Conservation (phyloP, 164 flowering plant genomes). For the Aristolochia fimbriata region DNA sequence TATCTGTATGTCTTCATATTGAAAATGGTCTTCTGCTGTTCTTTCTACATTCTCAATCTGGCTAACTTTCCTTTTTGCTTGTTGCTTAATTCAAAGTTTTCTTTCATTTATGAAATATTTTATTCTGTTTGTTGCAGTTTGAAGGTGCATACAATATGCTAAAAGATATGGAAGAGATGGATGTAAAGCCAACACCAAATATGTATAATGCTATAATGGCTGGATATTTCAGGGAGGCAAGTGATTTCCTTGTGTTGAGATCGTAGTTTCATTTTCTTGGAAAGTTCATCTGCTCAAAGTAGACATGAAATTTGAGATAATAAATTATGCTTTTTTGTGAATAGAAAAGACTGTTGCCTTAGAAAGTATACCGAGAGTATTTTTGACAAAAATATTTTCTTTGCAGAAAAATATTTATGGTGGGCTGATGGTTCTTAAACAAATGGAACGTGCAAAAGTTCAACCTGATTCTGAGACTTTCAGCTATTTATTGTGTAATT, state of each 20-base stretch:
- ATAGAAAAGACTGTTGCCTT: too few species aligned
- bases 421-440: slow-evolving; percentile 48
- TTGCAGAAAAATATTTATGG: slow-evolving; percentile 56
- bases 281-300: neutral
- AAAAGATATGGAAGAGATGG: slow-evolving; percentile 36
- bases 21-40: too few species aligned
- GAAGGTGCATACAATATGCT: slow-evolving; percentile 67
- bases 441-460: slow-evolving; percentile 63
- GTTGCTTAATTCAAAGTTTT: too few species aligned
- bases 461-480: slow-evolving; percentile 73
- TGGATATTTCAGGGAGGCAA: slow-evolving; percentile 73
- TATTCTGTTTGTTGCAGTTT: slow-evolving; percentile 39
- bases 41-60: too few species aligned
- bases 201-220: slow-evolving; percentile 77
- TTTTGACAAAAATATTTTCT: neutral
- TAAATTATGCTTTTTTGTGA: too few species aligned
- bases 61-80: too few species aligned
- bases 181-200: slow-evolving; percentile 39
- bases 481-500: slow-evolving; percentile 50
- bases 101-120: too few species aligned
- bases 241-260: slow-evolving; percentile 5
- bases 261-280: neutral
- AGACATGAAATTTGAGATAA: neutral
- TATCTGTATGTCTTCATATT: too few species aligned
- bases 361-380: too few species aligned